These are phyloP conservation scores for Asterophora lycoperdoides DNA, from an alignment of 768 basidiomycete genomes.

Conservation along the genomic window DNA sequence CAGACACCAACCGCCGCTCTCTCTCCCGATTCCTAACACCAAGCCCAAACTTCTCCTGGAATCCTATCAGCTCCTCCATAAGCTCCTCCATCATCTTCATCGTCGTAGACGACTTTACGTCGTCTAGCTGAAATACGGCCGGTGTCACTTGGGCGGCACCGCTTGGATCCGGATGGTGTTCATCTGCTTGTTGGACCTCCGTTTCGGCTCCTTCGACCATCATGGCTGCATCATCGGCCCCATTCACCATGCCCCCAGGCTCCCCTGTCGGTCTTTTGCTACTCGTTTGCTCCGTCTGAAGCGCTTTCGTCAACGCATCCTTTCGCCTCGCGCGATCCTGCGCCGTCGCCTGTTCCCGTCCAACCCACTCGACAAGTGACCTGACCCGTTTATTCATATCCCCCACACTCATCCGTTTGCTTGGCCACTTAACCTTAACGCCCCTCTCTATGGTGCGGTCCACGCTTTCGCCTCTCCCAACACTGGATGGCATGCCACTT, in stretches of 20 bases:
- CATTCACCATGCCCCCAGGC: conserved; percentile 9
- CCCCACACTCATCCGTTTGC: conserved; percentile 90
- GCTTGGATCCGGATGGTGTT: not conserved
- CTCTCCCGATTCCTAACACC: conserved; percentile 49
- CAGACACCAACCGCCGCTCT: conserved; percentile 39
- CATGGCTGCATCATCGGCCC: conserved; percentile 16
- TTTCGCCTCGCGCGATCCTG: conserved; percentile 65
- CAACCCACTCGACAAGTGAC: conserved; percentile 91
- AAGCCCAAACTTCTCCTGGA: conserved; percentile 82
- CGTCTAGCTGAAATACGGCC: conserved; percentile 7
- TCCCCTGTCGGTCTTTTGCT: conserved; percentile 1
- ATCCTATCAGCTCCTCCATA: conserved; percentile 83
- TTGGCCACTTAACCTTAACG: conserved; percentile 89
- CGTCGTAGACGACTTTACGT: conserved; percentile 33
- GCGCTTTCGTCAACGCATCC: conserved; percentile 59
- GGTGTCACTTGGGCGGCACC: not conserved
- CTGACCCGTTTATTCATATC: conserved; percentile 97
- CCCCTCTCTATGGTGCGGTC: conserved; percentile 68
- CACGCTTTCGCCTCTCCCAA: conserved; percentile 46
- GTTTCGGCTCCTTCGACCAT: conserved; percentile 14
- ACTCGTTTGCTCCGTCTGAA: conserved; percentile 30
- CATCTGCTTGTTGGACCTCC: conserved; percentile 1
- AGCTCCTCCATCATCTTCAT: conserved; percentile 89
- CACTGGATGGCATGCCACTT: conserved; percentile 21
- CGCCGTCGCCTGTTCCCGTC: conserved; percentile 75